These are phyloP conservation scores for Microdochium trichocladiopsis DNA, from an alignment of 2,329 filamentous ascomycete genomes.

Conservation along the genomic window DNA sequence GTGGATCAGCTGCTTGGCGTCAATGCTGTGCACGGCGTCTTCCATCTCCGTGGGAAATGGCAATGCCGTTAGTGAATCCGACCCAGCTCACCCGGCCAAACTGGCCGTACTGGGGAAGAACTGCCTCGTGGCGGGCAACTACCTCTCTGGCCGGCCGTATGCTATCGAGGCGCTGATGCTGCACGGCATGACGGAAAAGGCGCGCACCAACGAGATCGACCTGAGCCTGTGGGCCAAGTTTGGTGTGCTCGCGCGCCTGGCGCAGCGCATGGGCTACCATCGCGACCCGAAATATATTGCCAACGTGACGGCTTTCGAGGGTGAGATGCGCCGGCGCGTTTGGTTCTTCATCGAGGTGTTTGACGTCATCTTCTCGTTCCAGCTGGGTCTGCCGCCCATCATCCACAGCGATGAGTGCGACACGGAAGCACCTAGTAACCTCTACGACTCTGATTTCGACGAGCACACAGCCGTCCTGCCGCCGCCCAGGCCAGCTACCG, in stretches of 20 bases:
- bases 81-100: slow-evolving; percentile 17
- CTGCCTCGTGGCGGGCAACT: slow-evolving; percentile 40
- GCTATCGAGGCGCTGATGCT: slow-evolving; percentile 43
- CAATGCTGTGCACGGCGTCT: slow-evolving; percentile 33
- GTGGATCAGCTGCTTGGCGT: slow-evolving; percentile 44
- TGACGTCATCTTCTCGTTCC: slow-evolving; percentile 41
- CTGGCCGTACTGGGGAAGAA: slow-evolving; percentile 30
- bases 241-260: slow-evolving; percentile 36
- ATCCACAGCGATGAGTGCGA: slow-evolving; percentile 40
- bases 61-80: slow-evolving; percentile 11
- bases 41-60: slow-evolving; percentile 25
- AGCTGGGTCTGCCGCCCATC: slow-evolving; percentile 45
- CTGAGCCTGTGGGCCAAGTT: slow-evolving; percentile 39
- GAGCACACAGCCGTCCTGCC: slow-evolving; percentile 35
- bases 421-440: slow-evolving; percentile 35
- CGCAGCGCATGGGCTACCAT: slow-evolving; percentile 45
- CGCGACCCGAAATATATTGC: slow-evolving; percentile 36
- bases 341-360: slow-evolving; percentile 41
- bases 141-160: slow-evolving; percentile 34
- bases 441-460: slow-evolving; percentile 44
- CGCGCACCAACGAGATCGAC: slow-evolving; percentile 32
- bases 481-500: slow-evolving; percentile 30
- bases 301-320: slow-evolving; percentile 38
- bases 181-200: slow-evolving; percentile 33
- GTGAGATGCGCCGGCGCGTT: slow-evolving; percentile 40